Base-by-base conservation (phyloP, 2,329 filamentous ascomycete species). In the Waltergamsia citrina region DNA sequence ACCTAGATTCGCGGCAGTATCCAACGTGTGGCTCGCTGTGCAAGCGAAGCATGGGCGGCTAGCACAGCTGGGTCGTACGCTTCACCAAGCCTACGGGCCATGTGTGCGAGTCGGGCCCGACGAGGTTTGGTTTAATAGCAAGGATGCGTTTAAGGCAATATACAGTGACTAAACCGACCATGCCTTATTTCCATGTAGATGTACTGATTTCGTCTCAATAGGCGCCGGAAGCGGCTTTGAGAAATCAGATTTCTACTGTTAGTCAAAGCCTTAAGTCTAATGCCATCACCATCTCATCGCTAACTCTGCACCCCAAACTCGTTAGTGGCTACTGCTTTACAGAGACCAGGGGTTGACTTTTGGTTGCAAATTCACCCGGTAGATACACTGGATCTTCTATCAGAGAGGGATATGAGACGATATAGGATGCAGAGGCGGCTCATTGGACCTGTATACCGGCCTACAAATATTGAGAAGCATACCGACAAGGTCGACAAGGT, bases 181-280 rank as follows among this genome's bases (percentile, higher is more conserved):
- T 8, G 12, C 16, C 5, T 29, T 16, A 17, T 12, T 26, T 7
- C n/a, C 3, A 17, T 12, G 30, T 23, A 16, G 19, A 19, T 7
- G 7, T 14, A 11, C 31, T n/a, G 12, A n/a, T 18, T 19, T 23
- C 17, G 6, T 14, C 36, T 34, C 26, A 20, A 5, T 15, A 72
- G 68, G 57, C n/a, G 52, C 54, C 6, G 60, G 61, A 0, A 67
- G 55, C 25, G 65, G 65, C 2, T 69, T 59, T 39, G 62, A 67
- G 22, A 73, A 73, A 42, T 67, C 66, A 0, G 62, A 67, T 11
- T 73, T 73, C 28, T 73, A 73, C 32, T 42, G 69, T 71, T 46
- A 43, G 61, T 35, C 12, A 12, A 9, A 11, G 31, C 6, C 11
- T 44, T 34, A n/a, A 7, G 8, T 10, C 14, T 19, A 6, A 2